These are phyloP conservation scores for Beauveria varroae DNA, from an alignment of 2,329 filamentous ascomycete genomes.

Conservation along the genomic window DNA sequence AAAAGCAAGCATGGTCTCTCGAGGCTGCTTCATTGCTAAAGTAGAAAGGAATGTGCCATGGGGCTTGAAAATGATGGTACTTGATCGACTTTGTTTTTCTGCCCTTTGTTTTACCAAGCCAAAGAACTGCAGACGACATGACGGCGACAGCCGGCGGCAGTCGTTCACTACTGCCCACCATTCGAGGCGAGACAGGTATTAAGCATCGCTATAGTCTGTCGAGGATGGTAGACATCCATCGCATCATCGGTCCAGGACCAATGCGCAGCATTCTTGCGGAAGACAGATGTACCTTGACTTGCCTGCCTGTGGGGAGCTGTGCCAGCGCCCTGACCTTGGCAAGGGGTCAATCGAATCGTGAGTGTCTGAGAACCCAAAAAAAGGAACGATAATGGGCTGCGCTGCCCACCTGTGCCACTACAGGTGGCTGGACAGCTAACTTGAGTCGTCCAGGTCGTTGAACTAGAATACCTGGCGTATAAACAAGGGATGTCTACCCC, in stretches of 20 bases:
- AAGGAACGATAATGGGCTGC: constrained; percentile 10
- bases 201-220: background rate
- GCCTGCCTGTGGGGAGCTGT: background rate
- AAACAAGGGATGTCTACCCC: constrained; percentile 8
- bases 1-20: constrained; percentile 1
- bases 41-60: constrained; percentile 3
- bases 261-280: background rate
- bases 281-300: background rate
- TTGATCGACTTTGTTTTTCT: background rate
- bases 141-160: background rate
- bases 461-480: constrained; percentile 3
- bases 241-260: background rate
- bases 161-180: background rate
- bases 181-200: background rate
- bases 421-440: constrained; percentile 1
- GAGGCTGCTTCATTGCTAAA: background rate
- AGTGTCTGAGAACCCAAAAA: constrained; percentile 12
- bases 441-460: background rate
- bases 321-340: constrained; percentile 12
- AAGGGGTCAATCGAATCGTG: constrained; percentile 9
- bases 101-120: background rate
- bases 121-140: background rate
- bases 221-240: background rate
- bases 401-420: background rate
- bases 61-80: background rate